Evolutionary conservation across 116 monocot genomes (phyloP).

Genomic region (Thalassia testudinum): DNA sequence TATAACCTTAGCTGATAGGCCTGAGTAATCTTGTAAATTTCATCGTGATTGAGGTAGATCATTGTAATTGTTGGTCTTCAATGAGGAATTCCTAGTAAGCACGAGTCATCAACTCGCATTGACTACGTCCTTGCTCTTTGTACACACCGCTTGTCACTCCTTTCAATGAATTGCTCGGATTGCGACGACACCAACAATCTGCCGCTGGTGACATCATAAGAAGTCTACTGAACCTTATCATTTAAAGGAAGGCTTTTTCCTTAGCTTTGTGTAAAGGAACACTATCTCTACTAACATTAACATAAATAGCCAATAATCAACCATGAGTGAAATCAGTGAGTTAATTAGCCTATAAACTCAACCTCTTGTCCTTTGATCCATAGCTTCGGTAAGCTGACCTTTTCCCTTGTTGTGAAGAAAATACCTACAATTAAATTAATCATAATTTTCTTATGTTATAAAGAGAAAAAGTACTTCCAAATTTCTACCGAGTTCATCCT

Average conservation of each 20-base stretch:
- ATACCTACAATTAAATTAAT: too few relatives aligned
- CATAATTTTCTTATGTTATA: too few relatives aligned
- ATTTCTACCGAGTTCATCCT: too few relatives aligned
- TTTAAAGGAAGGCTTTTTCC: constrained; percentile 80
- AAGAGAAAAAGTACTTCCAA: too few relatives aligned
- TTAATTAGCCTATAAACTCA: too few relatives aligned
- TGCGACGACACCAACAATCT: neutral
- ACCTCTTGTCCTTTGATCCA: too few relatives aligned
- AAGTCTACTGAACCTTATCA: constrained; percentile 63
- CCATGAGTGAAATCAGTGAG: too few relatives aligned
- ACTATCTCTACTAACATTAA: too few relatives aligned
- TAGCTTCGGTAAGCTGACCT: too few relatives aligned
- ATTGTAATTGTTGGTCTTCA: constrained; percentile 16
- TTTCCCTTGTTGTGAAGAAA: too few relatives aligned
- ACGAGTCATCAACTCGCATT: constrained; percentile 9
- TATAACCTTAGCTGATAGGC: constrained; percentile 15
- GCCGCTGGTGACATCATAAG: constrained; percentile 10
- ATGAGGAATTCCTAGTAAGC: constrained; percentile 11
- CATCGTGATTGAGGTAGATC: constrained; percentile 14
- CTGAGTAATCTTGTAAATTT: constrained; percentile 14
- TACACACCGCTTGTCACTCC: constrained; percentile 11
- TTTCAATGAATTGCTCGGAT: constrained; percentile 10
- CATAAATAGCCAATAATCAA: too few relatives aligned
- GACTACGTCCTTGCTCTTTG: constrained; percentile 7
- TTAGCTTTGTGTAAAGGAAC: too few relatives aligned